Evolutionary conservation across 2,329 filamentous ascomycete species (phyloP).

Genomic region (Coniosporium tulheliwenetii): DNA sequence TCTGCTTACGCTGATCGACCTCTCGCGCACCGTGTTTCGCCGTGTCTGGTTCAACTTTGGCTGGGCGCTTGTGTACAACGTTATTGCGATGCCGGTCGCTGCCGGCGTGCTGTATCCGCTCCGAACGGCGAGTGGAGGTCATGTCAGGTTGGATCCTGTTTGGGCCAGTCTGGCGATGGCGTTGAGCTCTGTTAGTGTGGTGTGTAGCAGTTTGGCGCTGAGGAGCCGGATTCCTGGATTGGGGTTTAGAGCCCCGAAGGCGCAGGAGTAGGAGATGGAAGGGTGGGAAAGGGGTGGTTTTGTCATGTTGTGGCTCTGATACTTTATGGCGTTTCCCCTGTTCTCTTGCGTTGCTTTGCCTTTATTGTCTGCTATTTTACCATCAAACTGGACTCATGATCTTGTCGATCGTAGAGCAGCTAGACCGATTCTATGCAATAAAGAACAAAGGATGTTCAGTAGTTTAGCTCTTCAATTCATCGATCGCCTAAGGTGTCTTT

Average conservation of each 20-base stretch:
- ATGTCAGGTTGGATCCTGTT: slow-evolving; percentile 55
- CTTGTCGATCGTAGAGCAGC: too few species aligned
- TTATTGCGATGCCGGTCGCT: slow-evolving; percentile 62
- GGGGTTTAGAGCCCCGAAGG: slow-evolving; percentile 19
- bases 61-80: slow-evolving; percentile 75
- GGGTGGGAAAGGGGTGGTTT: too few species aligned
- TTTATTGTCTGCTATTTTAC: too few species aligned
- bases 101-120: slow-evolving; percentile 63
- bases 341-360: too few species aligned
- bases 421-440: too few species aligned
- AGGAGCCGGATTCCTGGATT: slow-evolving; percentile 31
- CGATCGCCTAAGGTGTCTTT: too few species aligned
- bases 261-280: too few species aligned
- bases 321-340: too few species aligned
- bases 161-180: slow-evolving; percentile 93
- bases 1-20: slow-evolving; percentile 56
- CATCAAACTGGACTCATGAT: too few species aligned
- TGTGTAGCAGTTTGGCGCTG: slow-evolving; percentile 64
- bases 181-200: slow-evolving; percentile 76
- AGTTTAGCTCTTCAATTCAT: too few species aligned
- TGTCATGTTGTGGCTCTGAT: too few species aligned
- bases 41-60: slow-evolving; percentile 73
- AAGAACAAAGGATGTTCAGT: too few species aligned
- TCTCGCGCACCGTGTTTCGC: slow-evolving; percentile 57
- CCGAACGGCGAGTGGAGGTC: slow-evolving; percentile 24